phyloP scores from a whole-genome alignment of 2,329 filamentous ascomycete species.

The Ascochyta koolunga region DNA sequence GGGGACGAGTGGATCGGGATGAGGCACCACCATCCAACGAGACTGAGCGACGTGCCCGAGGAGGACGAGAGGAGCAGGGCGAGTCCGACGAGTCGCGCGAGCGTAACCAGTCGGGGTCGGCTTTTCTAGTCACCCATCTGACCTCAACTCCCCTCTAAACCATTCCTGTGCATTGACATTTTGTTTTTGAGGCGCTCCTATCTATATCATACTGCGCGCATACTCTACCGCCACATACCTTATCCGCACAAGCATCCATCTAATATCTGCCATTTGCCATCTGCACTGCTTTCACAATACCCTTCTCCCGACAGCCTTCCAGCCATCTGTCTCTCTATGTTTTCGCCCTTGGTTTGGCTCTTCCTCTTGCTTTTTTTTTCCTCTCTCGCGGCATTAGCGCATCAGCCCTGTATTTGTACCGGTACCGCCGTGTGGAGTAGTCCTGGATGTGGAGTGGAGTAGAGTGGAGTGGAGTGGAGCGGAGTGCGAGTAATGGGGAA shows the following conservation, averaged over 20 bases:
- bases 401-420: no score
- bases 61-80: slow-evolving; percentile 49
- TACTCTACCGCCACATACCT: background rate
- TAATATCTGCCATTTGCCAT: background rate
- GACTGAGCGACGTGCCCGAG: slow-evolving; percentile 49
- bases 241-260: background rate
- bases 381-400: no score
- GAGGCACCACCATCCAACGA: slow-evolving; percentile 48
- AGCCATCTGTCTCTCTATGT: no score
- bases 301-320: no score
- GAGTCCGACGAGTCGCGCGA: slow-evolving; percentile 43
- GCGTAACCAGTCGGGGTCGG: slow-evolving; percentile 40
- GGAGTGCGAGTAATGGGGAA: no score
- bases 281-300: no score
- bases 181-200: background rate
- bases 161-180: background rate
- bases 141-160: background rate
- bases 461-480: no score
- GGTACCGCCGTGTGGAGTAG: no score
- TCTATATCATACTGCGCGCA: slow-evolving; percentile 7
- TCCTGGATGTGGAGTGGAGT: no score
- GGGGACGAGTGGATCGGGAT: slow-evolving; percentile 47
- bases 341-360: no score
- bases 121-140: slow-evolving; percentile 6
- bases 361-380: no score